phyloP scores from a whole-genome alignment of 352 stramenopile genomes.

The Pythium phragmitis region DNA sequence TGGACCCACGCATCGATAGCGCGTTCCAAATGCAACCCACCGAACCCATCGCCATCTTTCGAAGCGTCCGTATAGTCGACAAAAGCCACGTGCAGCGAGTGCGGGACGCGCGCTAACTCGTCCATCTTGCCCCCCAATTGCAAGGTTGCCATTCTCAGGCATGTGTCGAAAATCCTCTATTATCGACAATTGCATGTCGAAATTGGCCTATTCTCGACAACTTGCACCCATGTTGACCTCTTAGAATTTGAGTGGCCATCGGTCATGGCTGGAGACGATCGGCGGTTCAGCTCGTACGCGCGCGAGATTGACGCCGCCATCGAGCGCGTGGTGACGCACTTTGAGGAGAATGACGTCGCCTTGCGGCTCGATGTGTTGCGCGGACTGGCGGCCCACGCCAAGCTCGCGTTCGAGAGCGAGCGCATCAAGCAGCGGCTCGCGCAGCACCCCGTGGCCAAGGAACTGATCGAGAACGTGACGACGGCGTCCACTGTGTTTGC shows the following conservation, averaged over 20 bases:
- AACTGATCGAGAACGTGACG: conserved; percentile 53
- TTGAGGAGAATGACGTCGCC: conserved; percentile 66
- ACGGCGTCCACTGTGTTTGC: conserved; percentile 50
- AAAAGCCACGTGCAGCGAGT: conserved; percentile 4
- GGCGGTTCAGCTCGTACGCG: conserved; percentile 60
- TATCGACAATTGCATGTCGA: conserved; percentile 7
- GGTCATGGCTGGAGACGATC: conserved; percentile 35
- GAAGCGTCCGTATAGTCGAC: not conserved
- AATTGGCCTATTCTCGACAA: conserved; percentile 13
- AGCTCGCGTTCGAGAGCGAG: conserved; percentile 68
- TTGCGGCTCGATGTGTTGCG: conserved; percentile 70
- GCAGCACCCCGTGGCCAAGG: conserved; percentile 60
- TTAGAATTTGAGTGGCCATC: conserved; percentile 8
- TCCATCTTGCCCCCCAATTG: conserved; percentile 3
- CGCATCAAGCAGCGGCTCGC: conserved; percentile 54
- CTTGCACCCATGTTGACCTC: conserved; percentile 4
- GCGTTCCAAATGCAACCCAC: not conserved
- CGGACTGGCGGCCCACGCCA: conserved; percentile 50
- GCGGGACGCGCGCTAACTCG: conserved; percentile 11
- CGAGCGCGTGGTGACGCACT: conserved; percentile 70
- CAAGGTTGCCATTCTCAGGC: not conserved
- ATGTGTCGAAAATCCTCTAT: not conserved
- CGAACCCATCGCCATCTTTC: not conserved
- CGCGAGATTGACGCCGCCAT: conserved; percentile 59
- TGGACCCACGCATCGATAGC: conserved; percentile 17